Evolutionary conservation across 1,139 yeast genomes (phyloP), one percentile per base, ranked within the genome.

Genomic region (Eremothecium gossypii): DNA sequence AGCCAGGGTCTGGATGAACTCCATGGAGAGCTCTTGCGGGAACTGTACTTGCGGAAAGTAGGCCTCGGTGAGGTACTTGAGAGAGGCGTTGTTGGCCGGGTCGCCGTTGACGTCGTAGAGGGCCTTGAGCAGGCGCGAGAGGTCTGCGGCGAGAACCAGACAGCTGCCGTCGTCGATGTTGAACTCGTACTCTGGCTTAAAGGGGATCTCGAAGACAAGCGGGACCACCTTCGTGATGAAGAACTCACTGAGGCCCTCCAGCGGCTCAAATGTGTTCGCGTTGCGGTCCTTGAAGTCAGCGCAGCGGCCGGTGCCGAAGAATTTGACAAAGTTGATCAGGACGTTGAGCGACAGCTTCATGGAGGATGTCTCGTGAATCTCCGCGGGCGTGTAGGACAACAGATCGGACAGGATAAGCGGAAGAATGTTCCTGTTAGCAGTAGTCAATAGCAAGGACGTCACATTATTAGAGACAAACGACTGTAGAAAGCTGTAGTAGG

Each of bases 151-250:
- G 36, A 84, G 72, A 42, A 79, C 69, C 54, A 93, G 74, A 53
- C 74, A 76, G 57, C 84, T 89, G 2, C 95, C 94, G 57, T 87
- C 95, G 50, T 77, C 75, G 41, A 80, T 66, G 54, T 82, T 76
- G 51, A 80, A 79, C 30, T 74, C 73, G 40, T 58, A 59, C 36
- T 68, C 73, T 38, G 79, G 76, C 52, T 82, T 80, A 55, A 85
- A 80, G 8, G 95, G 87, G 41, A 87, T 67, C 58, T 85, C 94
- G 67, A 87, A 83, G 38, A 80, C 72, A 43, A 85, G 65, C 41
- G 82, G 76, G 7, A 87, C 74, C 32, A 77, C 71, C 50, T 80
- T 82, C 41, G 79, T 77, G 63, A 83, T 75, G 45, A 89, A 71
- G 57, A 74, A 79, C 43, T 74, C 77, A 42, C 79, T 83, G 41